Evolutionary conservation across 352 stramenopile genomes (phyloP).

Genomic region (Globisporangium paroecandrum): DNA sequence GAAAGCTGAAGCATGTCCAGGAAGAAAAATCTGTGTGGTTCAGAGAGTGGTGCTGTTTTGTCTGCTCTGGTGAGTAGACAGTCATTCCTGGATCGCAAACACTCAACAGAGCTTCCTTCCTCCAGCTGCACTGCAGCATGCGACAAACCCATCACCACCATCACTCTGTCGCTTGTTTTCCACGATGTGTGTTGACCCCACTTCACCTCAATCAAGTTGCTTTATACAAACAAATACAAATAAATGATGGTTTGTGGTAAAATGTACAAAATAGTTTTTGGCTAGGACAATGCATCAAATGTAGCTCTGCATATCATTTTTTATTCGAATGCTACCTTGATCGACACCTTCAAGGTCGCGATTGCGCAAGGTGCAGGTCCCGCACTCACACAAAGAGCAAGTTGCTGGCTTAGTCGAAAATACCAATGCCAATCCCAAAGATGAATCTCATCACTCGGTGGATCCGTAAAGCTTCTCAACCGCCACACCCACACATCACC

Average conservation of each 20-base stretch:
- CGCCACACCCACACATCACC: background rate
- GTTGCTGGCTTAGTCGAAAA: constrained; percentile 1
- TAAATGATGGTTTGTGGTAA: too few species aligned
- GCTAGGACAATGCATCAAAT: too few species aligned
- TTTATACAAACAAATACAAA: too few species aligned
- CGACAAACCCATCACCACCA: background rate
- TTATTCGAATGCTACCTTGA: background rate
- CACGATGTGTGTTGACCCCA: constrained; percentile 1
- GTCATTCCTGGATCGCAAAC: background rate
- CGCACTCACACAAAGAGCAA: background rate
- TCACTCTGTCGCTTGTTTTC: background rate
- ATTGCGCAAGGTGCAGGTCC: background rate
- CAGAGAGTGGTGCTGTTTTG: background rate
- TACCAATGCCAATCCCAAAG: background rate
- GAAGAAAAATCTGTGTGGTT: background rate
- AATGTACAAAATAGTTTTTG: too few species aligned
- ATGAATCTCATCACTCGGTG: background rate
- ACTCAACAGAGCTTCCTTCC: background rate
- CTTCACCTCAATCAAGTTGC: background rate
- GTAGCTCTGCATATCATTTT: too few species aligned
- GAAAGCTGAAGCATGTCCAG: background rate
- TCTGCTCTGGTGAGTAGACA: background rate
- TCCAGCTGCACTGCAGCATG: background rate
- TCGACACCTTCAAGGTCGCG: too few species aligned
- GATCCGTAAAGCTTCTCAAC: background rate